Base-by-base conservation (phyloP, 192 early-diverging fungal genomes). In the Mortierella claussenii region DNA sequence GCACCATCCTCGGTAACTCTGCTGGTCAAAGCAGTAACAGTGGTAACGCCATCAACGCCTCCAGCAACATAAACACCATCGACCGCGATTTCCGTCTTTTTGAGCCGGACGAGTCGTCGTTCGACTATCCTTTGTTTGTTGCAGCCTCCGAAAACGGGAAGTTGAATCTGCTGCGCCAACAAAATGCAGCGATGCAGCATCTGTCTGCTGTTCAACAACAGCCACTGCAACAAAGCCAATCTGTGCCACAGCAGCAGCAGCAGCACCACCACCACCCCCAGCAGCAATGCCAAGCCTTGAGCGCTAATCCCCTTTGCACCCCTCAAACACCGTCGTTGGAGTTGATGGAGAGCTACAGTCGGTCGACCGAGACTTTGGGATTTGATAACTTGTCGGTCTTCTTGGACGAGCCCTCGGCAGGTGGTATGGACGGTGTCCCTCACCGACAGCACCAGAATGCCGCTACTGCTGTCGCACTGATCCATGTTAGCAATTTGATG, bases 51-150 rank as follows among this genome's bases (percentile, higher is more conserved):
- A 62, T 2, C 46, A 50, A 18, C 21, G 20, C 11, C 23, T n/a
- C 31, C 11, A 47, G 12, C 28, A 53, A 36, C 56, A 33, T 30
- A 30, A 69, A 69, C 44, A 69, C 68, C 15, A 31, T 69, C 50
- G 37, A 28, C 31, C 50, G 42, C 21, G 68, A 69, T 34, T 69
- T 69, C 44, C 58, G 50, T 43, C 68, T 69, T 52, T 69, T 61
- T 37, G 68, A 60, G 15, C 31, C 59, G 24, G 51, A 61, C 20
- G 58, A 60, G n/a, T 17, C 57, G 17, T 43, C 58, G 18, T 69
- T 69, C 36, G 68, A 69, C 45, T 69, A 61, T 21, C 68, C 68
- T 0, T 59, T 69, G 52, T 69, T 69, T 69, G 15, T 36, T 27
- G 49, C 8, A 7, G 37, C 37, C 8, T 40, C 37, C 37, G 45